Base-by-base conservation (phyloP, 2,329 filamentous ascomycete genomes). In the Neophaeococcomyces mojaviensis region DNA sequence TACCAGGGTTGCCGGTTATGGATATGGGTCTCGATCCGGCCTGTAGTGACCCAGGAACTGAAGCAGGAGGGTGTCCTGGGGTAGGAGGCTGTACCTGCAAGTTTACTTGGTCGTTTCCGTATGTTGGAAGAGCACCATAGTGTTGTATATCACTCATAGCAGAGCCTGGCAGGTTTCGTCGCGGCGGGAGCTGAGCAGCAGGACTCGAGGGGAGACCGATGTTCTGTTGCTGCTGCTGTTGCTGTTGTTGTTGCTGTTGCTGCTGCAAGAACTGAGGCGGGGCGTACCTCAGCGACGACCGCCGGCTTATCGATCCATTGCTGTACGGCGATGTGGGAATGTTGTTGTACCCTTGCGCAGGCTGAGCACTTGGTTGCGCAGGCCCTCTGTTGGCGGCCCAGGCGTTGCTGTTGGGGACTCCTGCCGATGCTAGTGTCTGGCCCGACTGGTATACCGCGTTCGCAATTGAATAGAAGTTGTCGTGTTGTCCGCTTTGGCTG, bases 41-140 rank as follows among this genome's bases (percentile, higher is more conserved):
- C 59, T 82, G 80, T 34, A 84, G 66, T 42, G 78, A 74, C 48
- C 78, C 79, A 15, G 81, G 81, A 3, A 84, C 64, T 47, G 68
- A 62, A 49, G 62, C 18, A 61, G 46, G 44, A 45, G 53, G 51
- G 48, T 64, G 58, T 46, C 65, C 56, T 57, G 74, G 67, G 16
- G 69, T 71, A n/a, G 73, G 70, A 55, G 79, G 74, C 54, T 82
- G 78, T 39, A 82, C 67, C 57, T 71, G 79, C 59, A 82, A 78
- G 40, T 76, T 71, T 42, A 77, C 76, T 45, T 70, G 66, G 49
- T 69, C 67, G 43, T 62, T 67, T 38, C 65, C 61, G 46, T 65
- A 63, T 57, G 74, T 74, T 45, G 74, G 70, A 53, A 72, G 67
- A 36, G 72, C 64, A 46, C 70, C 63, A 53, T 71, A 67, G 62